Base-by-base conservation (phyloP, 75 land plant genomes). In the Picea glauca region DNA sequence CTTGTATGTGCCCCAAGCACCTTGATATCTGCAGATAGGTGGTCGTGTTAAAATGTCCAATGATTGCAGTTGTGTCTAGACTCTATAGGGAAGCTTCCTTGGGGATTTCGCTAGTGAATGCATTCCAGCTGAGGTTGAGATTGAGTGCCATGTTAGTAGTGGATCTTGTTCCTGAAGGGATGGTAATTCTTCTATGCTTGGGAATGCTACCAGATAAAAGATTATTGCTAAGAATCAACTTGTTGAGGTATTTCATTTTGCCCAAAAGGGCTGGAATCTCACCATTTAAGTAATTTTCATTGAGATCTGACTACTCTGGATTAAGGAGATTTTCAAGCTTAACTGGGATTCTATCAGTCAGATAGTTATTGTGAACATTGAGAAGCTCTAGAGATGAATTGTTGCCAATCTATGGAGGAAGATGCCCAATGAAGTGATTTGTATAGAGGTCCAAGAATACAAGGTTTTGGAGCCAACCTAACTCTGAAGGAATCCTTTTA, bases 231-330 rank as follows among this genome's bases (percentile, higher is more conserved):
- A 96, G 79, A 30, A 90, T 91, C 57, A 94, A 88, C 82, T 87
- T 85, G 78, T 83, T 88, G 77, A 96, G 80, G 83, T 88, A 88
- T 59, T 81, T 90, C 30, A 88, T 80, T 59, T 87, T 90, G 2
- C 94, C 91, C 73, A 90, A 79, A 56, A 87, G 84, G 46, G 72
- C 7, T 0, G 98, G 95, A 70, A 95, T 88, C 59, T 83, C 87
- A 3, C 95, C 98, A 13, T 82, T 81, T 82, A 95, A 93, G 67
- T 78, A 79, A 80, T 92, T 94, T 31, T 87, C 35, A 66, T 91
- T 90, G 23, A 94, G 85, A 75, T 94, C 95, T 26, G 93, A 87
- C 87, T 87, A 84, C 84, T 95, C 91, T 58, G 92, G 79, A 62
- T 89, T 86, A 32, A 85, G 81, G 64, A 92, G 81, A 13, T 83